A percentile compares a stretch with the other conserved stretches of the same genome.
Conservation (phyloP, 202 grass and related monocot genomes). For the Carex arenaria region DNA sequence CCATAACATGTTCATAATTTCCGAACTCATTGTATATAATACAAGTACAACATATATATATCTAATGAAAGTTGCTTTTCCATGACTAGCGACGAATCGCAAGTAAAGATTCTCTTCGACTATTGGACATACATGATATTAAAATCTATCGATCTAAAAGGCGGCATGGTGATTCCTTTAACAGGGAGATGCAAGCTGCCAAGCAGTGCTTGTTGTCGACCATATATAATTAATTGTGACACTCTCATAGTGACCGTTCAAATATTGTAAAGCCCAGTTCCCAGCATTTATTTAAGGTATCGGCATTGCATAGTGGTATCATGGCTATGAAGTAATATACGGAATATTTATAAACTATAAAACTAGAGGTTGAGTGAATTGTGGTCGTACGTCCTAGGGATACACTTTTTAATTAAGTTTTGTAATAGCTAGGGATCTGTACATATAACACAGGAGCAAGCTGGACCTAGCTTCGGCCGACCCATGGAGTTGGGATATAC, state of each 20-base stretch:
- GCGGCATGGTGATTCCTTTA: neutral
- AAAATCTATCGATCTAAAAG: constrained; percentile 11
- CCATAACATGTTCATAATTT: neutral
- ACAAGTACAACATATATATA: neutral
- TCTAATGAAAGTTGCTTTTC: neutral
- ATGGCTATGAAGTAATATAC: neutral
- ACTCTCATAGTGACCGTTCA: neutral
- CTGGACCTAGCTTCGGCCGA: neutral
- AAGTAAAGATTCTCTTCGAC: constrained; percentile 1
- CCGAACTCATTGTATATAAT: neutral
- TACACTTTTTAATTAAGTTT: no score
- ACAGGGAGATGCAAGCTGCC: neutral
- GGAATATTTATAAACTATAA: neutral
- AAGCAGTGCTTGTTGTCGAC: neutral
- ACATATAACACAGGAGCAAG: neutral
- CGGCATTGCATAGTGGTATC: neutral
- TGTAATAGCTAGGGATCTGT: neutral
- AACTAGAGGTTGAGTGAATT: neutral
- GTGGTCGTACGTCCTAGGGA: neutral
- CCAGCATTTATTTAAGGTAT: neutral
- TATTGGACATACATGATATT: neutral
- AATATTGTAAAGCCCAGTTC: neutral
- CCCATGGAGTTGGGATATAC: neutral
- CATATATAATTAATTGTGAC: neutral
- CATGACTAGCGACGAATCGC: neutral